Percentiles rank a stretch among this genome's conserved stretches.
Evolutionary conservation across 805 yeast species (phyloP).

Genomic region (Kuraishia piskuri): DNA sequence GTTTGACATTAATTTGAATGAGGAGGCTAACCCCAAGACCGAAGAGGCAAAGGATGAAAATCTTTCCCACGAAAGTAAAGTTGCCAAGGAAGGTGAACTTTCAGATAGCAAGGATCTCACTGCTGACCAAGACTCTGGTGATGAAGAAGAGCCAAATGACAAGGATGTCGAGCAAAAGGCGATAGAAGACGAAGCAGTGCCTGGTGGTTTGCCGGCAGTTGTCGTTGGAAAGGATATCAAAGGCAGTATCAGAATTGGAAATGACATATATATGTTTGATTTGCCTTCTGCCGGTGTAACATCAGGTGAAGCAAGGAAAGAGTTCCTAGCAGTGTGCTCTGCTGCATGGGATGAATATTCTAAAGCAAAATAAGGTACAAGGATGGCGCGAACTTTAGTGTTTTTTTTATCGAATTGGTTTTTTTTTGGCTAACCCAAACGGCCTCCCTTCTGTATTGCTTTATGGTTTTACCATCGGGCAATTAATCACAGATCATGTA

Average conservation of each 20-base stretch:
- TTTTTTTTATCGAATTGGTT: neutral
- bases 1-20: neutral
- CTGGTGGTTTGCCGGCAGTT: neutral
- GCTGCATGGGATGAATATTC: constrained; percentile 4
- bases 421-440: neutral
- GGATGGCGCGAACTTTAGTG: neutral
- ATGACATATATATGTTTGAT: constrained; percentile 3
- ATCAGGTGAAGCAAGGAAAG: neutral
- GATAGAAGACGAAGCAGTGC: constrained; percentile 4
- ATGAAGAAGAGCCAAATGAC: neutral
- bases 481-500: neutral
- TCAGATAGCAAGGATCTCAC: neutral
- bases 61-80: neutral
- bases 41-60: neutral
- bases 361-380: neutral
- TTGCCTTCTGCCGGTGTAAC: neutral
- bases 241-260: constrained; percentile 3
- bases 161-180: constrained; percentile 4
- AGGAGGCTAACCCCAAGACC: neutral
- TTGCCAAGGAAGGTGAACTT: neutral
- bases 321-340: neutral
- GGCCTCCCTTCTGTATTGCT: neutral
- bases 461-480: neutral
- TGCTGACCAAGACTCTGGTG: neutral
- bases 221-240: neutral